Conservation (phyloP, 768 basidiomycete genomes). For the Rhizopogon vinicolor region DNA sequence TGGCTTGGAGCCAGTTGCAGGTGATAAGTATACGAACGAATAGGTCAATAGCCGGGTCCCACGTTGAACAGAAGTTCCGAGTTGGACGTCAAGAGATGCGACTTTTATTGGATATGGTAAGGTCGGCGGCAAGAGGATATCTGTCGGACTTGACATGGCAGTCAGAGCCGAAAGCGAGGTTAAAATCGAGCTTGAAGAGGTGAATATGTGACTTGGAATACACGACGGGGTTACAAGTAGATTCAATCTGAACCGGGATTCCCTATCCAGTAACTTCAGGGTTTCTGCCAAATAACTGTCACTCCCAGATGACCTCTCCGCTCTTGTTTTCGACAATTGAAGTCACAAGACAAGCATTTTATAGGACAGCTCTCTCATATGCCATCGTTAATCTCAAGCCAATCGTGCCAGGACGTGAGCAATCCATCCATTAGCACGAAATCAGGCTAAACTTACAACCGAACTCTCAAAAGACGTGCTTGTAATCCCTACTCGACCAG, state of each 20-base stretch:
- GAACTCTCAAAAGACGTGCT: slow-evolving; percentile 47
- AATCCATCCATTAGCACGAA: not conserved
- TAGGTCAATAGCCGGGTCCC: slow-evolving; percentile 82
- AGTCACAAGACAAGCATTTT: slow-evolving; percentile 73
- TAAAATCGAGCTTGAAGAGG: not conserved
- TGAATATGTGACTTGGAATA: slow-evolving; percentile 1
- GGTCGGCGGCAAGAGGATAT: slow-evolving; percentile 68
- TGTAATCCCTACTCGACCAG: slow-evolving; percentile 51
- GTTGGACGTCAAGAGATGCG: slow-evolving; percentile 55
- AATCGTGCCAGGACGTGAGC: slow-evolving; percentile 89
- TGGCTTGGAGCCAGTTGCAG: slow-evolving; percentile 39
- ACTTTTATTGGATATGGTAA: slow-evolving; percentile 88
- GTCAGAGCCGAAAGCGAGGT: not conserved
- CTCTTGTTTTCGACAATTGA: slow-evolving; percentile 78
- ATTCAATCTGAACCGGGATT: not conserved
- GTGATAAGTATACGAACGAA: slow-evolving; percentile 62
- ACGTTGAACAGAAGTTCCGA: slow-evolving; percentile 47
- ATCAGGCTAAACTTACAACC: not conserved
- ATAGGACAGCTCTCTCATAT: slow-evolving; percentile 61
- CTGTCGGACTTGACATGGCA: slow-evolving; percentile 58
- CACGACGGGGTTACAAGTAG: not conserved
- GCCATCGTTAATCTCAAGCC: slow-evolving; percentile 96
- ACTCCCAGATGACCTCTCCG: slow-evolving; percentile 10
- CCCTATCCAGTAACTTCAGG: not conserved
- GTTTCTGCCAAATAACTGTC: not conserved